Conservation (phyloP, 108 stramenopile species). For the Skeletonema tropicum region DNA sequence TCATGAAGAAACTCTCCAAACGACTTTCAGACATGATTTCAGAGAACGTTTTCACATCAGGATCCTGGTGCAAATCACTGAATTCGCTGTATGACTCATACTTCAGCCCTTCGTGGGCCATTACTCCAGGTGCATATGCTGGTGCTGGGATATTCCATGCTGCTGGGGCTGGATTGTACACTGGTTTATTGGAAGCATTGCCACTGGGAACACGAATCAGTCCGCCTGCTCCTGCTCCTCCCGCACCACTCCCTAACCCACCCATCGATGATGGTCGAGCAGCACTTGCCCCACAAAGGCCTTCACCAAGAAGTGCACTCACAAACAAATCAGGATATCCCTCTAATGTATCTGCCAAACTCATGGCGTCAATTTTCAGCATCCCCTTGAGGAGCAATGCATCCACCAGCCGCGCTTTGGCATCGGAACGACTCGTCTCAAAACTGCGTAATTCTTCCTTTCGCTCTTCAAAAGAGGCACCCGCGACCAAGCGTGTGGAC, state of each 20-base stretch:
- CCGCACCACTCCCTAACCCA: slow-evolving; percentile 19
- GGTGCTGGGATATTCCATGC: slow-evolving; percentile 31
- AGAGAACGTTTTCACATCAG: slow-evolving; percentile 32
- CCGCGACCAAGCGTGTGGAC: slow-evolving; percentile 59
- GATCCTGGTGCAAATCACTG: slow-evolving; percentile 37
- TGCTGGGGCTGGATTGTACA: slow-evolving; percentile 1
- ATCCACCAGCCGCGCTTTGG: slow-evolving; percentile 78
- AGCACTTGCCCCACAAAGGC: slow-evolving; percentile 10
- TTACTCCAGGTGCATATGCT: slow-evolving; percentile 21
- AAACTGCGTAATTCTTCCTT: slow-evolving; percentile 44
- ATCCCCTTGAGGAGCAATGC: slow-evolving; percentile 65
- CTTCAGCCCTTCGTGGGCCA: slow-evolving; percentile 16
- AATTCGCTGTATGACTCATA: slow-evolving; percentile 36
- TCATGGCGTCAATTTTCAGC: slow-evolving; percentile 89
- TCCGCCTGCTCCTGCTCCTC: slow-evolving; percentile 25
- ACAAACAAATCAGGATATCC: slow-evolving; percentile 86
- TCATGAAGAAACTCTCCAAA: slow-evolving; percentile 72
- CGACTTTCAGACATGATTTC: slow-evolving; percentile 56
- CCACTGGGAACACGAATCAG: slow-evolving; percentile 31
- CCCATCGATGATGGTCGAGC: not conserved
- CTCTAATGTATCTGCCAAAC: slow-evolving; percentile 82
- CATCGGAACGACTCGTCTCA: slow-evolving; percentile 45
- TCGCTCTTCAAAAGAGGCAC: slow-evolving; percentile 51
- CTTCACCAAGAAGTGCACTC: slow-evolving; percentile 70
- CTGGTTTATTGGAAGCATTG: not conserved